Conservation (phyloP, 352 stramenopile genomes). For the Blastocystis sp. region DNA sequence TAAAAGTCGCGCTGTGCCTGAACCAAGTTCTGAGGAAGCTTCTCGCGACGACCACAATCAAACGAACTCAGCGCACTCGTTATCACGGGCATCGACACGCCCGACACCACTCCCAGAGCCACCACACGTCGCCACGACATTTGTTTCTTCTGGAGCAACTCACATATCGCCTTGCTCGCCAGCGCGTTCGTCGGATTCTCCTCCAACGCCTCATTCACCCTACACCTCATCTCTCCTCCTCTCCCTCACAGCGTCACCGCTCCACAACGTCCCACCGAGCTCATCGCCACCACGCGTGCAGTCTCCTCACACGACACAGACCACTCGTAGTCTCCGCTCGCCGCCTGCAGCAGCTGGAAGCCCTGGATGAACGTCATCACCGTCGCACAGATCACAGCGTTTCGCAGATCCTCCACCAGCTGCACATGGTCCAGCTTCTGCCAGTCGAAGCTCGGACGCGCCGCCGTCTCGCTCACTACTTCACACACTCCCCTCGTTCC, state of each 20-base stretch:
- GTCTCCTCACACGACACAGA: conserved; percentile 86
- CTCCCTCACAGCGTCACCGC: not conserved
- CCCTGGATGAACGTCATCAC: not conserved
- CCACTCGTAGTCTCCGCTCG: conserved; percentile 84
- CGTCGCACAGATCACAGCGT: not conserved
- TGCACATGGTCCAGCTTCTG: conserved; percentile 76
- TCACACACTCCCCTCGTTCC: not conserved
- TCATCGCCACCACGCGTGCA: conserved; percentile 64
- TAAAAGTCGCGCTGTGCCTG: conserved; percentile 58
- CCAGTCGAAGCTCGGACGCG: conserved; percentile 3
- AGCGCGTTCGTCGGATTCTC: not conserved
- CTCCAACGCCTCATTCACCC: conserved; percentile 18
- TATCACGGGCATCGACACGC: conserved; percentile 78
- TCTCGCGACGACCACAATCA: conserved; percentile 85
- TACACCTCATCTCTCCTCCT: not conserved
- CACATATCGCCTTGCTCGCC: not conserved
- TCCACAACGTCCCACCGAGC: not conserved
- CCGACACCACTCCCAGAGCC: conserved; percentile 81
- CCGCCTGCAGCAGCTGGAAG: conserved; percentile 74
- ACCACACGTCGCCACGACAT: conserved; percentile 88
- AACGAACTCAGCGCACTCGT: conserved; percentile 87
- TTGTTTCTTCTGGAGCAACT: conserved; percentile 70
- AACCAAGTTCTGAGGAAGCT: conserved; percentile 86
- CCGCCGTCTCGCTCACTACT: not conserved
- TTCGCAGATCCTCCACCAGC: conserved; percentile 78